Evolutionary conservation across 345 rosid species (phyloP), one percentile per base, ranked within the genome.

Genomic region (Carallia brachiata): DNA sequence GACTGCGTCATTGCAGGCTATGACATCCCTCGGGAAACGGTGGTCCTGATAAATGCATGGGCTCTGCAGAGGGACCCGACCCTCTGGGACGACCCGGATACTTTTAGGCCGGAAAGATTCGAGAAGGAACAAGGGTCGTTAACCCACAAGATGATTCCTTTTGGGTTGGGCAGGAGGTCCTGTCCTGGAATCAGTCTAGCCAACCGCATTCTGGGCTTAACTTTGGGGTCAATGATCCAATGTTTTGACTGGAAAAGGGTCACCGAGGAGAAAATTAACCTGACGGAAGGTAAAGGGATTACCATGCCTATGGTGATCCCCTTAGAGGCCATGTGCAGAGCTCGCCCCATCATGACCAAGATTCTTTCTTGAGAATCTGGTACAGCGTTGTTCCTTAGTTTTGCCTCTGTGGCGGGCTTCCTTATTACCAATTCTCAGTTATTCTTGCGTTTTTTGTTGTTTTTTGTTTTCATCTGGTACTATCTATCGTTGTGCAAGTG

Each of bases 81-180:
- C 3, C 4, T 55, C 13, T 55, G 60, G 60, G 6, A 55, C 6
- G 60, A 55, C 15, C 60, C 60, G 2, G 31, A 55, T 13, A 23
- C 31, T 55, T 55, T 55, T 28, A 55, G 10, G 60, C 60, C 60
- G 5, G 60, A 55, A 55, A 7, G 60, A 7, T 55, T 55, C 60
- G 60, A 23, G 5, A 28, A 28, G 30, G 32, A 8, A 8, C 30
- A 19, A 10, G 32, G 2, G 36, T 15, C 39, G 23, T 6, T 13
- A 5, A 31, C 36, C 31, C 32, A 58, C 62, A 62, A 62, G 66
- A 28, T 62, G 15, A 19, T 62, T 13, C 52, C 66, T 6, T 62
- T 62, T 39, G 52, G 66, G 15, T 7, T 62, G 6, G 66, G 66
- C n/a, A 39, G 66, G 17, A 62, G 65, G 66, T 62, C 66, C 19